Conservation (phyloP, 2,329 filamentous ascomycete genomes). For the Pyricularia pennisetigena region DNA sequence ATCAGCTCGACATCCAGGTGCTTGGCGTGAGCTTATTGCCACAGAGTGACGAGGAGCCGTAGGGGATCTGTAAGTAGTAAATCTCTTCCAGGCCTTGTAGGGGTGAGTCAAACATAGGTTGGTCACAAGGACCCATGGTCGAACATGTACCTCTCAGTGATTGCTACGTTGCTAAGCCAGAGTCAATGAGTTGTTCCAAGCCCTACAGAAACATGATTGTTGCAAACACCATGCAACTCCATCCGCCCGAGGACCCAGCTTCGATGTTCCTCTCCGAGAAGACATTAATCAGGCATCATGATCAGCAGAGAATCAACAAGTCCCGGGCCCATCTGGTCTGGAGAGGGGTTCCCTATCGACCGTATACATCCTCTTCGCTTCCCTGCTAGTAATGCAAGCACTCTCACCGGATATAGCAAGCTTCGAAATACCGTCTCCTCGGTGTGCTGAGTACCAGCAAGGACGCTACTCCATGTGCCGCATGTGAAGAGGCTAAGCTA, state of each 20-base stretch:
- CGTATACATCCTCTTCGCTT: neutral
- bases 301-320: neutral
- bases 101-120: neutral
- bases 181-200: neutral
- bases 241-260: neutral
- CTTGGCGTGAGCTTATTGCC: neutral
- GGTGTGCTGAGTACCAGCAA: neutral
- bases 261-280: neutral
- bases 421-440: neutral
- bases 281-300: neutral
- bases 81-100: neutral
- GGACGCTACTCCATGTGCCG: neutral
- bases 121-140: neutral
- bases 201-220: neutral
- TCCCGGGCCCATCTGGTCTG: neutral
- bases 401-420: neutral
- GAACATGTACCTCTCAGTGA: neutral
- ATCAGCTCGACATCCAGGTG: neutral
- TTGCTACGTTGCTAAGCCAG: neutral
- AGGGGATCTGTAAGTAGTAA: neutral
- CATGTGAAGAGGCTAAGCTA: neutral
- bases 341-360: neutral
- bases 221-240: neutral
- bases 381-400: neutral
- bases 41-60: neutral